Evolutionary conservation across 2,329 filamentous ascomycete species (phyloP), one percentile per base, ranked within the genome.

Genomic region (Venturia effusa): DNA sequence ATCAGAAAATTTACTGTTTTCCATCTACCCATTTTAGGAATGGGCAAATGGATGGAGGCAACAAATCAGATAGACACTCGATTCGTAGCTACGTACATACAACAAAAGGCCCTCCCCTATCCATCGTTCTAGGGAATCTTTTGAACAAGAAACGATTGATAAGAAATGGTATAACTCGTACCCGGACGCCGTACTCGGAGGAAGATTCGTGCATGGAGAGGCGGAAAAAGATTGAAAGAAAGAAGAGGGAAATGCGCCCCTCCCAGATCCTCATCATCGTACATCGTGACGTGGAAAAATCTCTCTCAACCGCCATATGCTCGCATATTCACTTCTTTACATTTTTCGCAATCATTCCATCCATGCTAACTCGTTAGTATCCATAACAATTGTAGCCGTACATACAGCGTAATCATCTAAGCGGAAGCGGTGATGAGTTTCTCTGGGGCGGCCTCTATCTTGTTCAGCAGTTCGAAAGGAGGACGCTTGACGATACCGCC

Each of bases 401-500:
- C 3, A 39, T 5, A 11, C 37, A 39, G 37, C 37, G 15, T 2
- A 39, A 39, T 11, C 10, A 32, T 59, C 64, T 66, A 71, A 45
- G 75, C 74, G 7, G 74, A 70, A 39, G 72, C 74, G 30, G 72
- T 71, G 62, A 76, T 74, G 45, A 77, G 70, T 70, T 77, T 73
- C 60, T 69, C 67, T 1, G 74, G 72, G 19, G 71, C 73, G 17
- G 71, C 73, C 61, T 75, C 73, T 59, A 69, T 69, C 69, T 78
- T 78, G 69, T 71, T 66, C 64, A 90, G 77, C 62, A 89, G 82
- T 75, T 91, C 88, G 70, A 88, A 83, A 5, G 88, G 88, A n/a
- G 86, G 86, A 62, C 87, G 87, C 80, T 93, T 94, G 68, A 96
- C 83, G 69, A 97, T 96, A 74, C 93, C 93, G 73, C 93, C 93